Conservation (phyloP, 371 early-diverging fungal genomes). For the Gilbertella persicaria region DNA sequence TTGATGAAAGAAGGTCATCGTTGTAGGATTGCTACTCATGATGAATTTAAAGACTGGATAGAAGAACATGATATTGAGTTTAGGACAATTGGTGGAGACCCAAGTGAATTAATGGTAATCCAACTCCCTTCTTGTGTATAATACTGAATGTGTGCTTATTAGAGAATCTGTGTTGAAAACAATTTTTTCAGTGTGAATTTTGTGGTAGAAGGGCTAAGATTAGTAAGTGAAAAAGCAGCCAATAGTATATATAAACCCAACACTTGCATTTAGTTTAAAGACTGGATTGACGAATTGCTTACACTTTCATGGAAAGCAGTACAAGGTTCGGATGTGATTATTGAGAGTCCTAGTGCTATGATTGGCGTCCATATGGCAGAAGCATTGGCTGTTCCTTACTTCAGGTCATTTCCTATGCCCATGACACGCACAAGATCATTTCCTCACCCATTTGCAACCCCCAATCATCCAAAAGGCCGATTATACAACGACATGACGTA, state of each 20-base stretch:
- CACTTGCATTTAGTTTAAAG: conserved; percentile 54
- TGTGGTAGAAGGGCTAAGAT: conserved; percentile 60
- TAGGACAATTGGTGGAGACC: conserved; percentile 71
- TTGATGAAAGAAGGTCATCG: conserved; percentile 73
- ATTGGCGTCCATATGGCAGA: conserved; percentile 83
- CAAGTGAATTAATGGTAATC: conserved; percentile 64
- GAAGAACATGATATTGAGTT: conserved; percentile 79
- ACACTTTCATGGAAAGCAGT: conserved; percentile 72
- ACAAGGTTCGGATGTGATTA: conserved; percentile 72
- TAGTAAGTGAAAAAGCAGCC: conserved; percentile 38
- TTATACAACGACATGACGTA: conserved; percentile 83
- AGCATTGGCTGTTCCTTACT: conserved; percentile 71
- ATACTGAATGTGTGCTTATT: neutral
- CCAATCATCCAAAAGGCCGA: conserved; percentile 62
- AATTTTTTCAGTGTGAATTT: conserved; percentile 77
- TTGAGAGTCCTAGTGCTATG: conserved; percentile 81
- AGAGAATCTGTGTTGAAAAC: conserved; percentile 78
- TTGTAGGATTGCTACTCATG: conserved; percentile 78
- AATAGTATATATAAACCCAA: neutral
- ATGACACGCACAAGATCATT: conserved; percentile 82
- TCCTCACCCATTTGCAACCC: conserved; percentile 84
- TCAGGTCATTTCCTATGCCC: conserved; percentile 79
- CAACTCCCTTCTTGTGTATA: neutral
- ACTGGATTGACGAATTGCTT: conserved; percentile 77
- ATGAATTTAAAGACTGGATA: conserved; percentile 76